Conservation (phyloP, 192 early-diverging fungal genomes). For the Coemansia javaensis region DNA sequence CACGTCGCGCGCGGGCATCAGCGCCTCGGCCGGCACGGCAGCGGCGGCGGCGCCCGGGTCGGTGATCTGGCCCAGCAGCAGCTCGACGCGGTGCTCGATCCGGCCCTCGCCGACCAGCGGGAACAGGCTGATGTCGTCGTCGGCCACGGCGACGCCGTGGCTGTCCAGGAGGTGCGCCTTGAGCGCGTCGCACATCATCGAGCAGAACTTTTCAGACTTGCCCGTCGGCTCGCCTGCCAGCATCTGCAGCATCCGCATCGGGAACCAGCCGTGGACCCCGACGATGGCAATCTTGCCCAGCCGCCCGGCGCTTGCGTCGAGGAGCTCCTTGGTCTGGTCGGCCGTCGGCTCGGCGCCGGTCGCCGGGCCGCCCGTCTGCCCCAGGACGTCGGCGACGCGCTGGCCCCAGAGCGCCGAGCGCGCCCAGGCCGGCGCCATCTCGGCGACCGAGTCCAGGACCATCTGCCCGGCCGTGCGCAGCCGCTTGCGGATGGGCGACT, state of each 20-base stretch:
- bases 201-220: constrained; percentile 81
- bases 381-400: constrained; percentile 17
- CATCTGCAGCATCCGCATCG: constrained; percentile 63
- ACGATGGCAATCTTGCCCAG: constrained; percentile 63
- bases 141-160: constrained; percentile 45
- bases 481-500: constrained; percentile 13
- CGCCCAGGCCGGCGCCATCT: constrained; percentile 42
- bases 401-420: constrained; percentile 18
- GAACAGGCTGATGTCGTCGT: constrained; percentile 63
- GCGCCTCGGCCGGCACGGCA: constrained; percentile 17
- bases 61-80: constrained; percentile 68
- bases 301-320: constrained; percentile 14
- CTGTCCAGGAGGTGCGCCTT: constrained; percentile 53
- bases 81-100: constrained; percentile 80
- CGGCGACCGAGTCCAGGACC: constrained; percentile 15
- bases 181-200: constrained; percentile 76
- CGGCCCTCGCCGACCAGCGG: constrained; percentile 90
- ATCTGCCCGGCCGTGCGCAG: constrained; percentile 17
- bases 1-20: constrained; percentile 27
- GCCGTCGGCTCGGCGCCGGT: not conserved
- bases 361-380: constrained; percentile 5
- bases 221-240: constrained; percentile 92
- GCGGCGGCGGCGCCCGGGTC: constrained; percentile 1
- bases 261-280: constrained; percentile 92
- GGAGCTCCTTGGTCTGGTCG: constrained; percentile 13